Evolutionary conservation across 108 stramenopile genomes (phyloP).

Genomic region (Cyclostephanos invisitatus): DNA sequence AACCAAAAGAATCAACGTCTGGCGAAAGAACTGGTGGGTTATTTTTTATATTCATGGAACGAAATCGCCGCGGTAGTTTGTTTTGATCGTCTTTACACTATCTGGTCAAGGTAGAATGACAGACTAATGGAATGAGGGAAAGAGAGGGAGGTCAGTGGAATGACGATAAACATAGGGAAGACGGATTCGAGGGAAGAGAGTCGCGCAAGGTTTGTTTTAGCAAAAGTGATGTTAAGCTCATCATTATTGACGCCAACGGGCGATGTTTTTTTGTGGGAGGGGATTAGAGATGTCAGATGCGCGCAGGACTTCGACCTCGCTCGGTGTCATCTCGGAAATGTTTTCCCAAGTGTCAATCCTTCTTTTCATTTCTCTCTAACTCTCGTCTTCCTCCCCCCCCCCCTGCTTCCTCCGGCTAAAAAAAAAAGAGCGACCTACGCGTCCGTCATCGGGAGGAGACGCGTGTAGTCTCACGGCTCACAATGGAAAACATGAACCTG

Average conservation of each 20-base stretch:
- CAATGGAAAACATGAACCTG: conserved; percentile 87
- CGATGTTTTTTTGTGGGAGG: background rate
- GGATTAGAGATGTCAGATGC: background rate
- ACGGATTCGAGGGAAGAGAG: background rate
- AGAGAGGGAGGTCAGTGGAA: background rate
- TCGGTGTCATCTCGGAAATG: background rate
- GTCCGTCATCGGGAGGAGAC: conserved; percentile 81
- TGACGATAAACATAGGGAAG: background rate
- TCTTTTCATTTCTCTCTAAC: background rate
- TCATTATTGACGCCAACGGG: background rate
- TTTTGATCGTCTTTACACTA: background rate
- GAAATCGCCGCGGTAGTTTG: background rate
- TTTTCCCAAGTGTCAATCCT: background rate
- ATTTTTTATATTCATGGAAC: background rate
- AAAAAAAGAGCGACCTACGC: conserved; percentile 66
- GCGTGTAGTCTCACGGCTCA: conserved; percentile 69
- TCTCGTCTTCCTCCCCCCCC: no score
- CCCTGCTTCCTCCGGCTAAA: background rate
- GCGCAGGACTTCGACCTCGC: background rate
- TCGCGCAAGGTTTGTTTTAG: background rate
- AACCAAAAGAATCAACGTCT: background rate
- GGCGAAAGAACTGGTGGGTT: background rate
- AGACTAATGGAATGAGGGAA: background rate
- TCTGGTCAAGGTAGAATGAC: background rate
- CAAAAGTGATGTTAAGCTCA: background rate